Evolutionary conservation across 1,139 yeast species (phyloP).

Genomic region (Ashbya aceris): DNA sequence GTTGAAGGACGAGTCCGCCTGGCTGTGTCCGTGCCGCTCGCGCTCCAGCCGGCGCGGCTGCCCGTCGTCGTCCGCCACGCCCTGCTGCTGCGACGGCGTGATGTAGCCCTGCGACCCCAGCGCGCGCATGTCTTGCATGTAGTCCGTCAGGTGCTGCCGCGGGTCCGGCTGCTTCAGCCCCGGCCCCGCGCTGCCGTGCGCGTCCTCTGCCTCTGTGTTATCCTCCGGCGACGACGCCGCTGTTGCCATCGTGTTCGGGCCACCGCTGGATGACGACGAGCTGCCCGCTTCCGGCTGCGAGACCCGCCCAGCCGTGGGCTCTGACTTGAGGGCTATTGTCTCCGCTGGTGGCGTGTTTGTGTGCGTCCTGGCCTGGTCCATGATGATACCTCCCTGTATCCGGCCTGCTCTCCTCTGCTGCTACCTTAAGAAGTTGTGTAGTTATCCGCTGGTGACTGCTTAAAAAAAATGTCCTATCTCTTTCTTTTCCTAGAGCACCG

Average conservation of each 20-base stretch:
- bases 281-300: conserved; percentile 1
- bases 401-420: background rate
- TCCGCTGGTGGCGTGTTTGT: conserved; percentile 14
- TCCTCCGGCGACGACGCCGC: conserved; percentile 3
- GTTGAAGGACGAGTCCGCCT: conserved; percentile 6
- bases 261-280: conserved; percentile 6
- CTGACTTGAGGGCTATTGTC: conserved; percentile 6
- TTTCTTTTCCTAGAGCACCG: no score
- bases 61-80: conserved; percentile 2
- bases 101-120: conserved; percentile 9
- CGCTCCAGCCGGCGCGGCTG: conserved; percentile 2
- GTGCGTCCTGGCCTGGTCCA: conserved; percentile 13
- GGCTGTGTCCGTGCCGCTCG: conserved; percentile 4
- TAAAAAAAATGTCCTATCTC: no score
- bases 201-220: background rate
- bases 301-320: conserved; percentile 2
- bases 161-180: conserved; percentile 3
- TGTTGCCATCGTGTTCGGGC: conserved; percentile 6
- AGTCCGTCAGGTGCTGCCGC: conserved; percentile 5
- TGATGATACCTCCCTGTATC: conserved; percentile 1
- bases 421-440: background rate
- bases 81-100: conserved; percentile 9
- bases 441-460: no score
- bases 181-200: conserved; percentile 1
- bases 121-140: conserved; percentile 9